Conservation (phyloP, 257 asterid genomes). For the Nicotiana otophora region DNA sequence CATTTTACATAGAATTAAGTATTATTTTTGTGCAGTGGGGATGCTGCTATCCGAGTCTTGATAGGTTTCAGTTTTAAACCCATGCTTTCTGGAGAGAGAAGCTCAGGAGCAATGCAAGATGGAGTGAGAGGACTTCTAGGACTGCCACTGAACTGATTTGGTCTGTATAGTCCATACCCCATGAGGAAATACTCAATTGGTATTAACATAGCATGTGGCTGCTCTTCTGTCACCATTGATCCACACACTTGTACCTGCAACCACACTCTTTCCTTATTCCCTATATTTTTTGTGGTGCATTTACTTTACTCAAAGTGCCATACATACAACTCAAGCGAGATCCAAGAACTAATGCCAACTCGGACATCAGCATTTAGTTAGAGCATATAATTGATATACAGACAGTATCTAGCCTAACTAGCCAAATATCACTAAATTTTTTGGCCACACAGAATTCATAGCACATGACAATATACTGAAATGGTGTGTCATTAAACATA, state of each 20-base stretch:
- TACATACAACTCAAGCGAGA: not conserved
- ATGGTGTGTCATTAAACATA: not conserved
- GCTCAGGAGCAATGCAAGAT: constrained; percentile 76
- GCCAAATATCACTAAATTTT: not conserved
- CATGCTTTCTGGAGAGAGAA: constrained; percentile 88
- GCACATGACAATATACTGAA: not conserved
- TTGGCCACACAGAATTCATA: not conserved
- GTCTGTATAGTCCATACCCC: constrained; percentile 66
- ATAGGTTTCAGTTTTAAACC: constrained; percentile 87
- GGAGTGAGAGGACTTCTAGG: constrained; percentile 86
- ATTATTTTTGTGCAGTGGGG: constrained; percentile 14
- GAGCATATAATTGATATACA: not conserved
- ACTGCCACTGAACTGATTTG: constrained; percentile 55
- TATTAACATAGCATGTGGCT: constrained; percentile 86
- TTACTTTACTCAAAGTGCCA: too few species aligned
- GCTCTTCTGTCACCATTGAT: constrained; percentile 94
- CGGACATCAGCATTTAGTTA: not conserved
- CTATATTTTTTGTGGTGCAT: not conserved
- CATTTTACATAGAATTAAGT: constrained; percentile 28
- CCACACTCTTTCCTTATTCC: constrained; percentile 5
- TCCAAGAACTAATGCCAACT: not conserved
- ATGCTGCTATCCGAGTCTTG: constrained; percentile 49
- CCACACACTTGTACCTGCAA: constrained; percentile 84
- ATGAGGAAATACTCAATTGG: constrained; percentile 76
- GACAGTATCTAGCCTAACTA: not conserved